These are phyloP conservation scores for Termitomyces sp. DNA, from an alignment of 768 basidiomycete species.

Conservation along the genomic window DNA sequence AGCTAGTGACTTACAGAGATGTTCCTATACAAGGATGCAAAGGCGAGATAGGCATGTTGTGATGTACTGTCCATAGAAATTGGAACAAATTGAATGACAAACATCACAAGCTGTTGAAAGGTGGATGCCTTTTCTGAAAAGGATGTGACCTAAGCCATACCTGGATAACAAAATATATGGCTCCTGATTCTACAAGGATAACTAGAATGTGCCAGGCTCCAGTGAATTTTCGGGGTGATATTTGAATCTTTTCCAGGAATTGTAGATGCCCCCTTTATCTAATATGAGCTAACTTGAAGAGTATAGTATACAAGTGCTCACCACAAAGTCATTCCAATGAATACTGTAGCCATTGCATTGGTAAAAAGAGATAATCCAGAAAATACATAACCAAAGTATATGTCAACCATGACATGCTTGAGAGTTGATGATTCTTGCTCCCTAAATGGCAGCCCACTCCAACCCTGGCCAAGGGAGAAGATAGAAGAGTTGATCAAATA, in stretches of 20 bases:
- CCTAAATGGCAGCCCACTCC: neutral
- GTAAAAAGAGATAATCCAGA: neutral
- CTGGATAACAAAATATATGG: neutral
- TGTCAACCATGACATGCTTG: too few species aligned
- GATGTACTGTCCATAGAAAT: neutral
- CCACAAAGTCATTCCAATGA: neutral
- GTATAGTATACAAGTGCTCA: neutral
- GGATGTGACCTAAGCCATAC: neutral
- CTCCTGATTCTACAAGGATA: too few species aligned
- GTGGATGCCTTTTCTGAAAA: neutral
- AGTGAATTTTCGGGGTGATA: too few species aligned
- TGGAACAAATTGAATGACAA: neutral
- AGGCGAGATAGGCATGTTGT: neutral
- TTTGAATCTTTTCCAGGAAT: too few species aligned
- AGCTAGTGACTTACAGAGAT: neutral
- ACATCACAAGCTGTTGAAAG: neutral
- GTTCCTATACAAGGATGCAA: neutral
- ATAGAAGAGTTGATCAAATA: neutral
- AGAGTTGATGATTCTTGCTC: too few species aligned
- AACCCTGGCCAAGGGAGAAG: neutral
- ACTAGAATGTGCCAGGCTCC: too few species aligned
- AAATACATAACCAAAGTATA: neutral
- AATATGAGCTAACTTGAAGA: neutral
- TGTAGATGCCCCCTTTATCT: neutral
- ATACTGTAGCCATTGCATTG: neutral